Evolutionary conservation across 2,329 filamentous ascomycete genomes (phyloP).

Genomic region (Stagonosporopsis vannaccii): DNA sequence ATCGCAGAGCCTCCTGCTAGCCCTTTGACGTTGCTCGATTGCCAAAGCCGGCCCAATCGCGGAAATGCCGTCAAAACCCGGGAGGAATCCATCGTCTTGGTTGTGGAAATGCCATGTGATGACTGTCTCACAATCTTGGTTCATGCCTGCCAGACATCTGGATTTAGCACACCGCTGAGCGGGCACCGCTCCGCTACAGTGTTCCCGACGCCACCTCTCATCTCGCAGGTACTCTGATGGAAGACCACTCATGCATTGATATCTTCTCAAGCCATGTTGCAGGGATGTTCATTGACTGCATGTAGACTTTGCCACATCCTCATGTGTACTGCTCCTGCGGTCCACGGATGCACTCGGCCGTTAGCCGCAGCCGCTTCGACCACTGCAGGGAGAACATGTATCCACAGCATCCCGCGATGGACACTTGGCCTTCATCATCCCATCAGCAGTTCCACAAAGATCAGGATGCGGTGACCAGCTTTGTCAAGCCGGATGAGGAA

Average conservation of each 20-base stretch:
- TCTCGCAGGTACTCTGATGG: not conserved
- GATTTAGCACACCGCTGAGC: not conserved
- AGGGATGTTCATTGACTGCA: slow-evolving; percentile 10
- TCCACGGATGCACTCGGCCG: slow-evolving; percentile 1
- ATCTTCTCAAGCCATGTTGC: not conserved
- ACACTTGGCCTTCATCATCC: slow-evolving; percentile 14
- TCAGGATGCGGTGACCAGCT: slow-evolving; percentile 9
- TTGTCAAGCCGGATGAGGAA: slow-evolving; percentile 25
- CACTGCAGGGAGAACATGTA: slow-evolving; percentile 22
- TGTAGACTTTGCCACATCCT: slow-evolving; percentile 11
- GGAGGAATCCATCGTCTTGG: slow-evolving; percentile 31
- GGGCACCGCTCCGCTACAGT: not conserved
- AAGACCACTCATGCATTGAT: not conserved
- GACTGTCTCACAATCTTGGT: slow-evolving; percentile 27
- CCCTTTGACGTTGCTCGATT: slow-evolving; percentile 27
- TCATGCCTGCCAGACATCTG: slow-evolving; percentile 28
- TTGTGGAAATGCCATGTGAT: slow-evolving; percentile 43
- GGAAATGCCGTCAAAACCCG: slow-evolving; percentile 32
- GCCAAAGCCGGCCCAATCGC: slow-evolving; percentile 27
- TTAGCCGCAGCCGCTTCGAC: slow-evolving; percentile 7
- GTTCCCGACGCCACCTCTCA: not conserved
- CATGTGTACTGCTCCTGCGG: slow-evolving; percentile 24
- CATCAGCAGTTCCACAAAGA: slow-evolving; percentile 23
- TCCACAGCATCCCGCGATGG: slow-evolving; percentile 11
- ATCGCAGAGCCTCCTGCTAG: slow-evolving; percentile 41